Percentiles rank a stretch among this genome's conserved stretches.
Evolutionary conservation across 257 asterid species (phyloP).

Genomic region (Forsythia suspensa): DNA sequence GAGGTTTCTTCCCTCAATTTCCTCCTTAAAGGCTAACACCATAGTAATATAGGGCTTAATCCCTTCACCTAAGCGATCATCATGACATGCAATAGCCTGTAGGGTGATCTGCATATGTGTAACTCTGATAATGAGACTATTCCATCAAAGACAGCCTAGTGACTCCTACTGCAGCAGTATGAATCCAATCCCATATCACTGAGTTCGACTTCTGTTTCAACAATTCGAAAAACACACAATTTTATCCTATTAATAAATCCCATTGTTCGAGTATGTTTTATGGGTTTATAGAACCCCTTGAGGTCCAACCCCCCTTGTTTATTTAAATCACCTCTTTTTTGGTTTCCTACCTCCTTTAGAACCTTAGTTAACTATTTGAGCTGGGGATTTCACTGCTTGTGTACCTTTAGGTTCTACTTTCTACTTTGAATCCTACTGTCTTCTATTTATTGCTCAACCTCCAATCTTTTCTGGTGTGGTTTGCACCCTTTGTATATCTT

Average conservation of each 20-base stretch:
- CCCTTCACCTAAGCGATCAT: neutral
- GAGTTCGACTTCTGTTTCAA: neutral
- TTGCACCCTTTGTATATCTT: neutral
- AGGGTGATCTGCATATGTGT: neutral
- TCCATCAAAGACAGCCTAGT: neutral
- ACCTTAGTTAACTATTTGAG: neutral
- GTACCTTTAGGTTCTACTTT: neutral
- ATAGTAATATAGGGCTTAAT: neutral
- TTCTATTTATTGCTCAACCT: neutral
- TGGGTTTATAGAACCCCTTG: neutral
- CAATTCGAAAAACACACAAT: neutral
- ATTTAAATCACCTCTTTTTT: neutral
- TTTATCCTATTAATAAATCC: neutral
- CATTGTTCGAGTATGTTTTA: neutral
- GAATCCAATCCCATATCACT: neutral
- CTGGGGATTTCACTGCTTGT: neutral
- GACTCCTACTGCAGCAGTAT: neutral
- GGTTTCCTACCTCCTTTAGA: neutral
- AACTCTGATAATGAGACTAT: neutral
- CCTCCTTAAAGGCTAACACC: neutral
- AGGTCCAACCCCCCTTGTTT: neutral
- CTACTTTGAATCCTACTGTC: neutral
- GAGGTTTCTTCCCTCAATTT: neutral
- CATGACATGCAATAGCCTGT: neutral
- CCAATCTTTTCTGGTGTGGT: neutral